A percentile compares a stretch with the other conserved stretches of the same genome.
phyloP scores from a whole-genome alignment of 2,329 filamentous ascomycete genomes.

The Fusarium beomiforme region DNA sequence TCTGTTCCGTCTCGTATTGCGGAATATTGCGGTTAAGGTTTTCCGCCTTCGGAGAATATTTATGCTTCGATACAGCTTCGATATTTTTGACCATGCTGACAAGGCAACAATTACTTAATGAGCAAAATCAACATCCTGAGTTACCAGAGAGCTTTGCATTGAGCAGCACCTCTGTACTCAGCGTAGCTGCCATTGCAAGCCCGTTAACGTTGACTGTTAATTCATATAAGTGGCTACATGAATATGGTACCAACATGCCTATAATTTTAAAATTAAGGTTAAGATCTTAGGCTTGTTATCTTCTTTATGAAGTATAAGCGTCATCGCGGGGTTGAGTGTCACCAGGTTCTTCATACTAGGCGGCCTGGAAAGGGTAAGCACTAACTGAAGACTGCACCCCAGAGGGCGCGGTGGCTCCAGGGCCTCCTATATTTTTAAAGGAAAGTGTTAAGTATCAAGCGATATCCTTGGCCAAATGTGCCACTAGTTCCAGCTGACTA shows the following conservation, averaged over 20 bases:
- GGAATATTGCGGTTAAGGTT: background rate
- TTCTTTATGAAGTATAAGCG: background rate
- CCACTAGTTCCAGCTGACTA: too few species aligned
- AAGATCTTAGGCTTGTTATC: background rate
- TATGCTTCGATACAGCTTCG: too few species aligned
- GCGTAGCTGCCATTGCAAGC: background rate
- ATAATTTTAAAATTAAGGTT: background rate
- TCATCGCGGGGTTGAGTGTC: background rate
- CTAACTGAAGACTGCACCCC: background rate
- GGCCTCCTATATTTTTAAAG: background rate
- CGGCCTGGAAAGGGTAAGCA: background rate
- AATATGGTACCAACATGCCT: too few species aligned
- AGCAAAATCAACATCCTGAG: too few species aligned
- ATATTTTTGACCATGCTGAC: background rate
- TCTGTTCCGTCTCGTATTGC: background rate
- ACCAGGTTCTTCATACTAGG: background rate
- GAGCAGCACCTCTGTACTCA: too few species aligned
- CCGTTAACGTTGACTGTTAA: background rate
- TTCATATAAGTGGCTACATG: too few species aligned
- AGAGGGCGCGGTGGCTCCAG: background rate
- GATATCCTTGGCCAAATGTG: too few species aligned
- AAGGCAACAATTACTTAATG: too few species aligned
- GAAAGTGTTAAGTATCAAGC: background rate
- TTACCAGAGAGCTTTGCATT: background rate
- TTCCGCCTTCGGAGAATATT: background rate